Evolutionary conservation across 2,329 filamentous ascomycete genomes (phyloP).

Genomic region (Daldinia eschscholtzii): DNA sequence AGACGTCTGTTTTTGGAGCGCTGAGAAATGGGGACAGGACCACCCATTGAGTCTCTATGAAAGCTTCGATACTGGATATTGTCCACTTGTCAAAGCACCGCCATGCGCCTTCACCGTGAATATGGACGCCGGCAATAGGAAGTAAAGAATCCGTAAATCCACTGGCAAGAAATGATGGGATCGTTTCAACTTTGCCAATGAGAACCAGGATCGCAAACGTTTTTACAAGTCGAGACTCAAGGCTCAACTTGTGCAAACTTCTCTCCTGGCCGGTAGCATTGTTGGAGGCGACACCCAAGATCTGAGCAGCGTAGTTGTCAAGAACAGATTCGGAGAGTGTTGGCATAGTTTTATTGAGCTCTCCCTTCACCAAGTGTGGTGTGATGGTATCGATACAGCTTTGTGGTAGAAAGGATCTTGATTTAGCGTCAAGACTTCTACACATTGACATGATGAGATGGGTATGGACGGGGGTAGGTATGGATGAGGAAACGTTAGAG

Average conservation of each 20-base stretch:
- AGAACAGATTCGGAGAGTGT: constrained; percentile 20
- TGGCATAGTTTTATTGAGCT: constrained; percentile 22
- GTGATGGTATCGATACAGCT: constrained; percentile 19
- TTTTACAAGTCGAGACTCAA: constrained; percentile 9
- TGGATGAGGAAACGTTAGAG: not conserved
- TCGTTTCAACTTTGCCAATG: constrained; percentile 17
- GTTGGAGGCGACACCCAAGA: not conserved
- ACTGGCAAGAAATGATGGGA: constrained; percentile 23
- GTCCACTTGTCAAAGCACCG: constrained; percentile 30
- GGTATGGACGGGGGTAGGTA: not conserved
- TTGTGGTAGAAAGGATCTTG: constrained; percentile 26
- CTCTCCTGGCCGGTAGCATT: not conserved
- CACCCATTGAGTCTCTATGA: constrained; percentile 30
- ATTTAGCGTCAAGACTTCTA: constrained; percentile 14
- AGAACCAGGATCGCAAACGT: constrained; percentile 27
- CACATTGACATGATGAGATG: constrained; percentile 20
- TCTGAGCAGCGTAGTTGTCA: constrained; percentile 16
- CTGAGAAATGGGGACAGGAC: constrained; percentile 30
- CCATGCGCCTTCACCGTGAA: not conserved
- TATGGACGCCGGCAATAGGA: constrained; percentile 15
- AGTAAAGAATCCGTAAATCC: constrained; percentile 31
- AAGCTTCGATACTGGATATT: constrained; percentile 12
- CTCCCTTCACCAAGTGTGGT: constrained; percentile 19
- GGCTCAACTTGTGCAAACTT: not conserved
- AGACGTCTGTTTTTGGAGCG: constrained; percentile 8